These are phyloP conservation scores for Acacia pycnantha DNA, from an alignment of 331 rosid genomes.

Conservation along the genomic window DNA sequence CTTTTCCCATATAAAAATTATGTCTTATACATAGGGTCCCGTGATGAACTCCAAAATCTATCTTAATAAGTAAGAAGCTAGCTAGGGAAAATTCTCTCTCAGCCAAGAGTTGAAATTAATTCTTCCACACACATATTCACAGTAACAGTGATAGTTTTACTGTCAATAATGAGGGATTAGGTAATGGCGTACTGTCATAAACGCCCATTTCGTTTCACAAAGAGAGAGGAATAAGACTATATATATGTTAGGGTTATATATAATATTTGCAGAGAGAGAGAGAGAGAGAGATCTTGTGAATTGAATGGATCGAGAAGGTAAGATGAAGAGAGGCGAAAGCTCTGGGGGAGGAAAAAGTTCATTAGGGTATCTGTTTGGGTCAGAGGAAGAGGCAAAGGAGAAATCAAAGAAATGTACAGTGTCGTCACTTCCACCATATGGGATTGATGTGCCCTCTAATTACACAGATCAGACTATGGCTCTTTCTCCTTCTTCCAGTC, in stretches of 20 bases:
- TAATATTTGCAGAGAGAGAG: background rate
- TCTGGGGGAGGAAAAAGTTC: constrained; percentile 71
- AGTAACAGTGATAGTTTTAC: background rate
- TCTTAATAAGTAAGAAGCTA: background rate
- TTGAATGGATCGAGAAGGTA: background rate
- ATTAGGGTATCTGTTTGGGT: constrained; percentile 63
- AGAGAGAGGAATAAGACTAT: background rate
- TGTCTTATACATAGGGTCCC: rapidly evolving
- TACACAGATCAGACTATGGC: background rate
- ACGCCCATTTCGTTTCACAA: background rate
- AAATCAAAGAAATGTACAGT: constrained; percentile 23
- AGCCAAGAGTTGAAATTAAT: background rate
- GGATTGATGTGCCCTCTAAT: constrained; percentile 37
- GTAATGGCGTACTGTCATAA: constrained; percentile 28
- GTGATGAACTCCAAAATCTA: rapidly evolving
- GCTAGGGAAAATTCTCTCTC: background rate
- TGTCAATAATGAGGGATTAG: constrained; percentile 32
- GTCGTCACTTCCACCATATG: constrained; percentile 47
- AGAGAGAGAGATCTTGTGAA: constrained; percentile 22
- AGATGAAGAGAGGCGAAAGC: constrained; percentile 71
- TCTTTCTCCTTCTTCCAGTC: constrained; percentile 28
- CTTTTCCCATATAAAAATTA: no score
- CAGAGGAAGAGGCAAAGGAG: constrained; percentile 46
- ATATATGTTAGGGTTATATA: background rate
- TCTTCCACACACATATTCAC: background rate